Evolutionary conservation across 1,284 basidiomycete species (phyloP).

Genomic region (Cutaneotrichosporon cavernicola): DNA sequence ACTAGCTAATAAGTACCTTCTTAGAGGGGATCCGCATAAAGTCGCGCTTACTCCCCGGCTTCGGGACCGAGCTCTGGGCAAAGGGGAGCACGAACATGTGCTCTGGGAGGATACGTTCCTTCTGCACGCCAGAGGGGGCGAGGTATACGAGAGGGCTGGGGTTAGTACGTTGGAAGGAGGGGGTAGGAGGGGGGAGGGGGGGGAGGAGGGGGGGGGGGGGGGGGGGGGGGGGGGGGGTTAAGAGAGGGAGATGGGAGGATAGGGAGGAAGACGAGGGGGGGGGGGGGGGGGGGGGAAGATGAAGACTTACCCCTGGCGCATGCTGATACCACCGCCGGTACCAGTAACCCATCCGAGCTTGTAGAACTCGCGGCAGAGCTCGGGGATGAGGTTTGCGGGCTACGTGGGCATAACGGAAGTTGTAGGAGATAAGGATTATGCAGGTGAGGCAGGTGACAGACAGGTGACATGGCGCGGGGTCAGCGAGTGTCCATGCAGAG

Average conservation of each 20-base stretch:
- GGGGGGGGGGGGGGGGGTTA: background rate
- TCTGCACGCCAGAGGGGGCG: conserved; percentile 82
- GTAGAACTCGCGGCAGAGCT: conserved; percentile 62
- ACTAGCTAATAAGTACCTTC: conserved; percentile 43
- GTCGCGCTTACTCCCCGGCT: conserved; percentile 65
- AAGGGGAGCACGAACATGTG: conserved; percentile 84
- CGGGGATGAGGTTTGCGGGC: conserved; percentile 79
- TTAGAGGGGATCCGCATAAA: conserved; percentile 69
- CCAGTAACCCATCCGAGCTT: conserved; percentile 63
- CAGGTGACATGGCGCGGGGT: background rate
- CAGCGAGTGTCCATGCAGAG: background rate
- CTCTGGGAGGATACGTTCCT: conserved; percentile 72
- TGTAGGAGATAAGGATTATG: no score
- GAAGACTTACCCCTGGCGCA: conserved; percentile 62
- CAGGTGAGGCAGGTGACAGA: background rate
- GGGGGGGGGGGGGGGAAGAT: no score
- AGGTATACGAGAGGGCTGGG: conserved; percentile 73
- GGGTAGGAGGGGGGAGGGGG: background rate
- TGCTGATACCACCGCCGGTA: conserved; percentile 64
- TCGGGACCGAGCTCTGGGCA: conserved; percentile 61
- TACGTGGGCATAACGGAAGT: conserved; percentile 40
- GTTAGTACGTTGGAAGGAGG: background rate
- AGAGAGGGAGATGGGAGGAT: no score
- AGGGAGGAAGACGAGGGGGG: background rate
- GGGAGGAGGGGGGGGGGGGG: background rate